Percentiles rank a stretch among this genome's conserved stretches.
Conservation (phyloP, 2,329 filamentous ascomycete species). For the Fusarium sp. region DNA sequence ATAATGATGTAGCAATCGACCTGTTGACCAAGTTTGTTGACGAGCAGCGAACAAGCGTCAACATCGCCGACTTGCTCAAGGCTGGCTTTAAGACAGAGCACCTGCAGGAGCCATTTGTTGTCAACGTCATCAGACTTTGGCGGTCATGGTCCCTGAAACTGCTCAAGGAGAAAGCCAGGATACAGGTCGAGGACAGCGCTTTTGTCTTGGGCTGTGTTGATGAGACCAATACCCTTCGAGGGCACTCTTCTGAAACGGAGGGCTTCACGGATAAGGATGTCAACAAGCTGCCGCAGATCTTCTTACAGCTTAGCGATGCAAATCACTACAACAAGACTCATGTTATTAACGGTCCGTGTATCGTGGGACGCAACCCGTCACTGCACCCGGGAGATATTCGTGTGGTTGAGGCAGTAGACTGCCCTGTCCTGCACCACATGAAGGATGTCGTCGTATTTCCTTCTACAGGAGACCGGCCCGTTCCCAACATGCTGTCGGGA, state of each 20-base stretch:
- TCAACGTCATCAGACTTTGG: conserved; percentile 85
- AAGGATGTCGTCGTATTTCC: conserved; percentile 90
- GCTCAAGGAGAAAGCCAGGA: conserved; percentile 91
- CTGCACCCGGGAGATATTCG: conserved; percentile 93
- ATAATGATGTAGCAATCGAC: conserved; percentile 70
- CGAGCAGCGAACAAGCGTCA: conserved; percentile 81
- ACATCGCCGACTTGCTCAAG: conserved; percentile 78
- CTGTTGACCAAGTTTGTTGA: conserved; percentile 83
- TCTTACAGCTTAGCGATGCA: conserved; percentile 79
- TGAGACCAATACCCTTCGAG: conserved; percentile 79
- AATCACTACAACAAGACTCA: conserved; percentile 65
- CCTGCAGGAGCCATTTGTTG: conserved; percentile 79
- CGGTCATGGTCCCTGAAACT: conserved; percentile 88
- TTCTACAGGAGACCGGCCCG: conserved; percentile 80
- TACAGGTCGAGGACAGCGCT: conserved; percentile 83
- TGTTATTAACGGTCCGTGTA: conserved; percentile 79
- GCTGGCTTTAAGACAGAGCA: conserved; percentile 79
- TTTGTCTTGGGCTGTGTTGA: conserved; percentile 91
- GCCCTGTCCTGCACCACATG: conserved; percentile 77
- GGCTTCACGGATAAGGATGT: conserved; percentile 56
- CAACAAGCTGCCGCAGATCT: conserved; percentile 81
- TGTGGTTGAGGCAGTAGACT: conserved; percentile 84
- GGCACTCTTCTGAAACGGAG: conserved; percentile 68
- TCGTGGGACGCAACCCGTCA: conserved; percentile 91
- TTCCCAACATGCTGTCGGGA: conserved; percentile 95